Evolutionary conservation across 176 grass and related monocot genomes (phyloP), one percentile per base, ranked within the genome.

Genomic region (Alopecurus myosuroides): DNA sequence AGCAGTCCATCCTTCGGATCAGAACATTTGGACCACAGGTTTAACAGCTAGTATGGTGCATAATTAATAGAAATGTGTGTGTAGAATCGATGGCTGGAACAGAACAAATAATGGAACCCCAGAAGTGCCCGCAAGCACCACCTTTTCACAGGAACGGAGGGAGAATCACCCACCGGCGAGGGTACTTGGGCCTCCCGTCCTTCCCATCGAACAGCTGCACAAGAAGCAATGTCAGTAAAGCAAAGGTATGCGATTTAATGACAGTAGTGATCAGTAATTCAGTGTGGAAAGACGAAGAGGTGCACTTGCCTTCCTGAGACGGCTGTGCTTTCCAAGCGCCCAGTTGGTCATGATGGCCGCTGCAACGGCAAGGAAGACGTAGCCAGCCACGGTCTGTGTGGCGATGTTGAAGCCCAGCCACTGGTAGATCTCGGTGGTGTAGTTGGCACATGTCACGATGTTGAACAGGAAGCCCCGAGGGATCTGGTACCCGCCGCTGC

Each of bases 381-480:
- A 99, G 20, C 97, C 97, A 3, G 97, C 97, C 45, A 92, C 86
- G 4, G 97, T 99, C 79, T 96, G 97, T 0, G 94, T 99, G 28
- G 97, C 97, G 39, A 99, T 82, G 81, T 99, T 99, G 84, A 99
- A 99, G 1, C 97, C 93, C 0, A 99, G 35, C 97, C 97, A 99
- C 53, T 99, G 94, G 87, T 99, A 99, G 86, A 99, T 99, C 86
- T 99, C 97, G 0, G 97, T 99, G 9, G 94, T 99, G 76, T 99
- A 99, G 71, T 99, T 99, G 3, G 97, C 97, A 3, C 97, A 99
- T 0, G 97, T 99, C 85, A 96, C 97, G 1, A 96, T 92, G 87
- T 99, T 96, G 84, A 99, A 99, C 86, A 99, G 77, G 80, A 99
- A 99, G 1, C 97, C 97, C 26, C 58, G 82, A 25, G 97, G 97